These are phyloP conservation scores for Venturia carpophila DNA, from an alignment of 2,329 filamentous ascomycete genomes.

Conservation along the genomic window DNA sequence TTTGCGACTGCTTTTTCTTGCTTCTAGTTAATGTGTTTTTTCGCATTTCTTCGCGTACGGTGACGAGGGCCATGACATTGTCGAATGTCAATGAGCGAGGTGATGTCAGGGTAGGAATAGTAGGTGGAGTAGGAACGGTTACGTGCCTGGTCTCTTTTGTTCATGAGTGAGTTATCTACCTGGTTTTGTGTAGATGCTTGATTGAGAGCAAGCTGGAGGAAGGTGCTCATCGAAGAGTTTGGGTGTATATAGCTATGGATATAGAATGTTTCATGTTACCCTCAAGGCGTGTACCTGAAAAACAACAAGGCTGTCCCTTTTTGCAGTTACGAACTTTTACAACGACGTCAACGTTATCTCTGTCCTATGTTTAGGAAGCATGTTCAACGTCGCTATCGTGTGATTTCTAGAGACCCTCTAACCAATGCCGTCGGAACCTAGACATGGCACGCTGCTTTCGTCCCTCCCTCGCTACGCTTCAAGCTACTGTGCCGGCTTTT, in stretches of 20 bases:
- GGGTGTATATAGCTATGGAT: constrained; percentile 1
- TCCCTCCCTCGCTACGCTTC: no score
- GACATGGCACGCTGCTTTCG: no score
- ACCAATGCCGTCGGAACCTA: no score
- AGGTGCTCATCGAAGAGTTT: not conserved
- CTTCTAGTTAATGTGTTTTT: not conserved
- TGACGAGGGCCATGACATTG: not conserved
- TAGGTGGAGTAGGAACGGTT: not conserved
- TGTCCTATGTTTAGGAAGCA: no score
- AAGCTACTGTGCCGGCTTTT: no score
- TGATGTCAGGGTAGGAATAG: not conserved
- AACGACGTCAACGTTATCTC: no score
- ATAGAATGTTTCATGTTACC: not conserved
- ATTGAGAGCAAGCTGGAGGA: not conserved
- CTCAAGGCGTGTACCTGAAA: no score
- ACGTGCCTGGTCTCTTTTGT: not conserved
- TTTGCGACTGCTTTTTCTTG: not conserved
- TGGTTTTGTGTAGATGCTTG: not conserved
- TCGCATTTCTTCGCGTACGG: not conserved
- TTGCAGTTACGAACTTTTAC: not conserved
- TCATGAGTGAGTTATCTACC: not conserved
- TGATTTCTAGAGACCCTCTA: no score
- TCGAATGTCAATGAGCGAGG: not conserved
- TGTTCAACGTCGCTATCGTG: no score
- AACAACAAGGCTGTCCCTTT: not conserved